Conservation (phyloP, 192 early-diverging fungal species). For the Fimicolochytrium jonesii region DNA sequence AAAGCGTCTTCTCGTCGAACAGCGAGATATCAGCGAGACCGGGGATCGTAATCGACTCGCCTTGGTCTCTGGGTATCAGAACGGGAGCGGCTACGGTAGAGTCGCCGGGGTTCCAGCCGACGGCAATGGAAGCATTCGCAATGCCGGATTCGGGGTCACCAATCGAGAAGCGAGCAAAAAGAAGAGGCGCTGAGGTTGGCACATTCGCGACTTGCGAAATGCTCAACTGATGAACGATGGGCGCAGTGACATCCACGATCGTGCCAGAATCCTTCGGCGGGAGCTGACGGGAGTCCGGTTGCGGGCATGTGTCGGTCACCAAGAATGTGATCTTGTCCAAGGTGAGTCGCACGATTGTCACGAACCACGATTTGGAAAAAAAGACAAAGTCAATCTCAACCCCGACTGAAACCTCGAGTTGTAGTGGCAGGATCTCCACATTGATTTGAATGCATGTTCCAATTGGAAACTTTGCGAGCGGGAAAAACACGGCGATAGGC, state of each 20-base stretch:
- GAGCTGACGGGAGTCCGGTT: too few species aligned
- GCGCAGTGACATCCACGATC: too few species aligned
- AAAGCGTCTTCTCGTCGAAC: neutral
- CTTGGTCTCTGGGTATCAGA: neutral
- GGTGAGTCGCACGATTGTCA: neutral
- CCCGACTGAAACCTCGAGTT: neutral
- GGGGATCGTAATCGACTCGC: neutral
- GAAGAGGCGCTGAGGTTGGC: neutral
- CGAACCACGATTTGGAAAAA: neutral
- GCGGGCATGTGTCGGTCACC: too few species aligned
- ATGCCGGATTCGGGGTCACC: constrained; percentile 4
- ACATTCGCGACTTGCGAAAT: neutral
- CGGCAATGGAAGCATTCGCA: neutral
- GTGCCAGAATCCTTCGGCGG: too few species aligned
- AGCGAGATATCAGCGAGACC: neutral
- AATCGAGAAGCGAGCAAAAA: neutral
- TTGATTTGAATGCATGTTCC: constrained; percentile 7
- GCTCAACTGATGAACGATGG: too few species aligned
- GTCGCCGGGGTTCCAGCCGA: constrained; percentile 8
- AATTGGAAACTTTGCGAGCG: constrained; percentile 1
- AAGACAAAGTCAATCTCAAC: neutral
- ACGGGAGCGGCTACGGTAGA: neutral
- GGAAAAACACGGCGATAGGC: neutral
- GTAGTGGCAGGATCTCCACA: neutral
- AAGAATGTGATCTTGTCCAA: too few species aligned